phyloP scores from a whole-genome alignment of 768 basidiomycete species.

The Auriscalpium microsporum region DNA sequence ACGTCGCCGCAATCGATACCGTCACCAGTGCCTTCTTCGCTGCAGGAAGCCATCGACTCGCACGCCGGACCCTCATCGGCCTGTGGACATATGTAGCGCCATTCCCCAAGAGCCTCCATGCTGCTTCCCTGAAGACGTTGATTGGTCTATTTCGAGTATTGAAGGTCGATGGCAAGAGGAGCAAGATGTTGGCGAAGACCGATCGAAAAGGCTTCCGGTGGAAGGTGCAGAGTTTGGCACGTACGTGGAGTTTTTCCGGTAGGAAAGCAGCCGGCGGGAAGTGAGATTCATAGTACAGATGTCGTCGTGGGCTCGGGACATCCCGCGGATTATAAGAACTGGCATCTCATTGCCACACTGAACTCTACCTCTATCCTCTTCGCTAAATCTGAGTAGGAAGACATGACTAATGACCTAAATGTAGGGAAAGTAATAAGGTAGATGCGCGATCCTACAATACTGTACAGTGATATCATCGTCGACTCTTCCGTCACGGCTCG shows the following conservation, averaged over 20 bases:
- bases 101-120: conserved; percentile 42
- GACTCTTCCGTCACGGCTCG: not conserved
- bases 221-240: conserved; percentile 26
- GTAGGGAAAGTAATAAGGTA: no score
- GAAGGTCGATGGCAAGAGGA: conserved; percentile 10
- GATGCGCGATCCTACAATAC: no score
- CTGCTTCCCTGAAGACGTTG: conserved; percentile 38
- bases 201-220: conserved; percentile 21
- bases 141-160: conserved; percentile 40
- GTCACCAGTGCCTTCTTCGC: conserved; percentile 60
- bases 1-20: conserved; percentile 64
- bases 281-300: not conserved
- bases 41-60: conserved; percentile 41
- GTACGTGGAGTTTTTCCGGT: no score
- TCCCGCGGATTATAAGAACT: no score
- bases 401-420: no score
- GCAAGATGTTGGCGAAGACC: conserved; percentile 20
- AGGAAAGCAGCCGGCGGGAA: no score
- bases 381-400: no score
- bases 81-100: conserved; percentile 58
- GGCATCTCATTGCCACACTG: no score
- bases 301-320: not conserved
- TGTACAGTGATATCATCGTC: no score
- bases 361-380: no score
- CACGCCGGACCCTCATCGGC: conserved; percentile 44